Percentiles rank a stretch among this genome's conserved stretches.
These are phyloP conservation scores for Diaporthe batatas DNA, from an alignment of 2,329 filamentous ascomycete species.

Conservation along the genomic window DNA sequence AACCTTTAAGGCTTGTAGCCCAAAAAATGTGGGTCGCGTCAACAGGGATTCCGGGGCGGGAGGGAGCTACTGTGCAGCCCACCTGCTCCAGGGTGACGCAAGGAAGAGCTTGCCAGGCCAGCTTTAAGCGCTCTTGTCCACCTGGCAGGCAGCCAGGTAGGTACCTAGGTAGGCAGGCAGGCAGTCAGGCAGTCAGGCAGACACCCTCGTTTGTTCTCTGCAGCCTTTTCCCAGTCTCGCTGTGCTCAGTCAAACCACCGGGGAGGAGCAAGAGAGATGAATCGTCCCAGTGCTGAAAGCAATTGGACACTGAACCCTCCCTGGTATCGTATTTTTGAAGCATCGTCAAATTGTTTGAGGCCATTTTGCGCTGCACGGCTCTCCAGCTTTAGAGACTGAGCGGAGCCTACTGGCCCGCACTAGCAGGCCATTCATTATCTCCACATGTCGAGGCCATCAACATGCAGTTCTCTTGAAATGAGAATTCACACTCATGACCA, in stretches of 20 bases:
- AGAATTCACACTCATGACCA: not conserved
- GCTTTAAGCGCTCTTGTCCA: no score
- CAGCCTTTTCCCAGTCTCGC: not conserved
- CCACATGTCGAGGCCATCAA: not conserved
- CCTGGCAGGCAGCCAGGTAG: not conserved
- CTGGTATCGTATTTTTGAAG: not conserved
- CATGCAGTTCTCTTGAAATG: no score
- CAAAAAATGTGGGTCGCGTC: constrained; percentile 14
- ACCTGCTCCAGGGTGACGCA: constrained; percentile 1
- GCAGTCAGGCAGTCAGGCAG: not conserved
- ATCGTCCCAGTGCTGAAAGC: not conserved
- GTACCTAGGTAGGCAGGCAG: not conserved
- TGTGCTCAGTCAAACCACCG: no score
- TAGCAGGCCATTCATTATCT: not conserved
- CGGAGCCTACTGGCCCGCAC: not conserved
- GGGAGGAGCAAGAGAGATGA: not conserved
- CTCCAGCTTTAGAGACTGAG: not conserved
- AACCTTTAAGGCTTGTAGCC: constrained; percentile 19
- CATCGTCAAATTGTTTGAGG: not conserved
- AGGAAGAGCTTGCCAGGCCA: not conserved
- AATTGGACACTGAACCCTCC: not conserved
- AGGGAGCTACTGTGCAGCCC: not conserved
- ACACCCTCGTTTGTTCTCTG: not conserved
- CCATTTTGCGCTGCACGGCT: not conserved
- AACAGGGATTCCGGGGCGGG: constrained; percentile 22